Evolutionary conservation across 345 rosid genomes (phyloP).

Genomic region (Ceriops tagal): DNA sequence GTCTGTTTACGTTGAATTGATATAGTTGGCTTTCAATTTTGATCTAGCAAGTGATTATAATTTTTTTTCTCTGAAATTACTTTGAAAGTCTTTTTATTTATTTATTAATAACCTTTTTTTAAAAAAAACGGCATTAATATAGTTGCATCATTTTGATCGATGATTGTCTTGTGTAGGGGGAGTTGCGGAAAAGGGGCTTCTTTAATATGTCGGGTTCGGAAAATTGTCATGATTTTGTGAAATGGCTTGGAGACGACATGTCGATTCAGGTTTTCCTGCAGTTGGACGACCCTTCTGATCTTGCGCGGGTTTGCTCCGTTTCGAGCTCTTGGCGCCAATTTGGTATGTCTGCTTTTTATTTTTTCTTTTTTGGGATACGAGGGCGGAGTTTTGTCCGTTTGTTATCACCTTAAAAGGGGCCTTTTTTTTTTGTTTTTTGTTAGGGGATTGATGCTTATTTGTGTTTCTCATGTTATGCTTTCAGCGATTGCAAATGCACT

Average conservation of each 20-base stretch:
- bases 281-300: conserved; percentile 37
- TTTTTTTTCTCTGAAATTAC: too few relatives aligned
- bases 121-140: background rate
- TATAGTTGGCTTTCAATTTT: too few relatives aligned
- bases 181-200: background rate
- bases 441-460: background rate
- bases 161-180: background rate
- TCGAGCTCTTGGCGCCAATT: conserved; percentile 31
- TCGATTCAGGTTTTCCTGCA: conserved; percentile 18
- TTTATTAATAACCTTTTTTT: background rate
- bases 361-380: background rate
- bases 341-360: conserved; percentile 5
- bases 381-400: background rate
- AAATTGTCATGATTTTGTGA: conserved; percentile 26
- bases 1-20: too few relatives aligned
- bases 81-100: too few relatives aligned
- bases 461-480: conserved; percentile 1
- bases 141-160: background rate
- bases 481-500: conserved; percentile 34
- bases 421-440: too few relatives aligned
- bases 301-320: conserved; percentile 28
- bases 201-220: conserved; percentile 18
- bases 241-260: conserved; percentile 31
- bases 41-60: background rate
- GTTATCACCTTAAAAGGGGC: background rate